Evolutionary conservation across 257 asterid species (phyloP).

Genomic region (Cinchona pubescens): DNA sequence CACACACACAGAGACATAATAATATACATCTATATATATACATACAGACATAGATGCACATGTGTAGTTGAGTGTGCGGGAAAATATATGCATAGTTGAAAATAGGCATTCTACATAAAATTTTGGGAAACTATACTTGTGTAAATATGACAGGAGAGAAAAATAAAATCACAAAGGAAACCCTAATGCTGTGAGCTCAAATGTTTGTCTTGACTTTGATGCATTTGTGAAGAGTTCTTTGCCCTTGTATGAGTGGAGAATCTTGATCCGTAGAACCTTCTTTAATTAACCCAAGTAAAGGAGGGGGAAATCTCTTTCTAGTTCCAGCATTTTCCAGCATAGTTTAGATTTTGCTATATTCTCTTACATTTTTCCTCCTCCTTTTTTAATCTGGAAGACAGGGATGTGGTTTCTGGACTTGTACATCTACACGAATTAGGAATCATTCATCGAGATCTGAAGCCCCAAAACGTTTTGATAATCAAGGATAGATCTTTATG

Average conservation of each 20-base stretch:
- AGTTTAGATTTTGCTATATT: constrained; percentile 14
- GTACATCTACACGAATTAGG: constrained; percentile 90
- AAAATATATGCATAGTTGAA: neutral
- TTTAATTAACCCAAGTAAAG: too few species aligned
- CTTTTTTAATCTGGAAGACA: constrained; percentile 30
- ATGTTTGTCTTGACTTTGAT: neutral
- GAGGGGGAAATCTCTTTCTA: neutral
- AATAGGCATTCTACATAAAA: neutral
- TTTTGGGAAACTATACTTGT: neutral
- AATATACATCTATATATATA: too few species aligned
- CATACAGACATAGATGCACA: too few species aligned
- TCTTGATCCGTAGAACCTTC: too few species aligned
- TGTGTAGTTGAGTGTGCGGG: too few species aligned
- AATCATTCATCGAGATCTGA: constrained; percentile 88
- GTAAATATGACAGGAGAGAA: neutral
- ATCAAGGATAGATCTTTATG: constrained; percentile 50
- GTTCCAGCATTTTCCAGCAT: neutral
- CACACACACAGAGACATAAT: too few species aligned
- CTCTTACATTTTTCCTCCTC: constrained; percentile 1
- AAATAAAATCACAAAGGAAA: neutral
- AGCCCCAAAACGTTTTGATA: constrained; percentile 87
- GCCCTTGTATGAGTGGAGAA: neutral
- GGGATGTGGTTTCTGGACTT: constrained; percentile 85
- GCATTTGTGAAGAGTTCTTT: neutral
- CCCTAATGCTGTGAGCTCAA: neutral